These are phyloP conservation scores for Candida qinlingensis DNA, from an alignment of 805 yeast species.

Conservation along the genomic window DNA sequence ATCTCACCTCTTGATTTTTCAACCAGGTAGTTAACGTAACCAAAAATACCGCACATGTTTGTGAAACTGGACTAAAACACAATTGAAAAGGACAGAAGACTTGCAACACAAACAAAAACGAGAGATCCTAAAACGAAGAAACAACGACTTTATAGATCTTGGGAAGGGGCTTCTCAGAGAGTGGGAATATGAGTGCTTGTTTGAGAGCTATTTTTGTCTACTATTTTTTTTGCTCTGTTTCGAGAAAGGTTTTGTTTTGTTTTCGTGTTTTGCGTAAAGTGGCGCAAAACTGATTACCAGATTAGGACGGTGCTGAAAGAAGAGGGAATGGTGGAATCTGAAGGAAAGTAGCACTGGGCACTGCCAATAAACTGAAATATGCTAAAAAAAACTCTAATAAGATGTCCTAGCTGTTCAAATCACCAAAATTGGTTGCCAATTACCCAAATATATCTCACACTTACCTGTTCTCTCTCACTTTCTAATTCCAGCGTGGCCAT, in stretches of 20 bases:
- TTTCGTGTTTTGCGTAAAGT: neutral
- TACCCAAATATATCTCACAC: too few relatives aligned
- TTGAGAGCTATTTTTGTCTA: neutral
- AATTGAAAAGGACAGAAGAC: neutral
- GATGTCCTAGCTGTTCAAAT: too few relatives aligned
- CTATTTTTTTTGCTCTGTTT: neutral
- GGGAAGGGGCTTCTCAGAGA: too few relatives aligned
- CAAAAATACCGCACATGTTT: slow-evolving; percentile 86
- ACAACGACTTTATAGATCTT: too few relatives aligned
- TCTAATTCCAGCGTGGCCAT: too few relatives aligned
- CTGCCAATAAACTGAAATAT: too few relatives aligned
- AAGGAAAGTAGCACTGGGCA: neutral
- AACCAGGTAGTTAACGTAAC: slow-evolving; percentile 92
- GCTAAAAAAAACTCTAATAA: too few relatives aligned
- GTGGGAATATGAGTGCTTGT: neutral
- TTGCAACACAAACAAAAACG: neutral
- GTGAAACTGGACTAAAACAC: neutral
- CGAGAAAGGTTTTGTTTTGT: neutral
- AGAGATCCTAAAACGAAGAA: neutral
- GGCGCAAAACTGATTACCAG: neutral
- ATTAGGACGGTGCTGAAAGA: neutral
- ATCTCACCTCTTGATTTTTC: slow-evolving; percentile 91
- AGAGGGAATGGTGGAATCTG: too few relatives aligned
- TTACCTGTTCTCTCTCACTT: too few relatives aligned
- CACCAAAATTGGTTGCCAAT: too few relatives aligned